Base-by-base conservation (phyloP, 495 filamentous ascomycete species). In the Penicillium turbatum region DNA sequence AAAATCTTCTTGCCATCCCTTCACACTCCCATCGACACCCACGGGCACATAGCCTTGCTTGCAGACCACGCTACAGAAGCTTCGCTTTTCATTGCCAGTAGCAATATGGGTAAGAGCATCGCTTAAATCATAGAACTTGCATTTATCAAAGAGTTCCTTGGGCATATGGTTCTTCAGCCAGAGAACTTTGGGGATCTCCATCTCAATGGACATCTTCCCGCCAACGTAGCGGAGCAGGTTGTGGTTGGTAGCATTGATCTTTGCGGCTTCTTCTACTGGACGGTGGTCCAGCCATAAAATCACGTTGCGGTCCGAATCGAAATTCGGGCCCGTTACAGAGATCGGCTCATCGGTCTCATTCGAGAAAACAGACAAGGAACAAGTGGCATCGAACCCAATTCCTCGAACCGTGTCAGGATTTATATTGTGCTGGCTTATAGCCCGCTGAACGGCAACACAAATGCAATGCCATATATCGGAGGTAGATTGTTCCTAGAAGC, bases 91-190 rank as follows among this genome's bases (percentile, higher is more conserved):
- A 49, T 83, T 89, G 5, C 92, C 93, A n/a, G 93, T 97, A 15
- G 93, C 93, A 53, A 98, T 79, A 64, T 97, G 90, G 0, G 93
- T 97, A 50, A 98, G 74, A n/a, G 87, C 93, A 70, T 98, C 93
- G 0, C 84, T 83, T 59, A 98, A 70, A 63, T 98, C 93, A 65
- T 92, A 98, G 66, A 98, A 98, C 65, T 95, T 96, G 82, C 92
- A 96, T 49, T 86, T 82, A 42, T 83, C 83, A 64, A 96, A 98
- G 11, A 92, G 75, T 51, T 93, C 89, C 46, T 84, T 77, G n/a
- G 93, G 88, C 93, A 98, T 97, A 70, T 97, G 79, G 64, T 95
- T 93, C 78, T 97, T 97, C 59, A 98, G 74, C 93, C 93, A 98
- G 21, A 97, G 76, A 1, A 96, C 89, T 65, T 98, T 98, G 21